phyloP scores from a whole-genome alignment of 208 protist species.

The Endotrypanum monterogeii region DNA sequence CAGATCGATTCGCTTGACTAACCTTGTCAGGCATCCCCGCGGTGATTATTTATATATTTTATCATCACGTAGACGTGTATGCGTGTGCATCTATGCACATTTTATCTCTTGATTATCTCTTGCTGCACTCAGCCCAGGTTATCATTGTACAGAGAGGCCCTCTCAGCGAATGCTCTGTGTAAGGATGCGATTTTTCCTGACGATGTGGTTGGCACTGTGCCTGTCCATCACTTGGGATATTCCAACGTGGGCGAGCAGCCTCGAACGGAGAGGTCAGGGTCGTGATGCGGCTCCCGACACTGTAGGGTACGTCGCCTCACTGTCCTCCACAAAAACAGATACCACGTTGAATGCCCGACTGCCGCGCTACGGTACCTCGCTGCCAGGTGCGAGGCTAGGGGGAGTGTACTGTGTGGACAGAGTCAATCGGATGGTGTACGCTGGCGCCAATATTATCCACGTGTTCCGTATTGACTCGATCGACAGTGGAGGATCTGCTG shows the following conservation, averaged over 20 bases:
- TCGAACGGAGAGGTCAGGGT: neutral
- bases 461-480: slow-evolving; percentile 1
- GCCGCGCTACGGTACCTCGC: slow-evolving; percentile 6
- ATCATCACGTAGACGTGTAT: no score
- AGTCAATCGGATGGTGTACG: slow-evolving; percentile 19
- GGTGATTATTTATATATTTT: no score
- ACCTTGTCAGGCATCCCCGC: no score
- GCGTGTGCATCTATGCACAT: no score
- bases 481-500: neutral
- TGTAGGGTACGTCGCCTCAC: neutral
- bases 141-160: neutral
- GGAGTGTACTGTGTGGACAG: slow-evolving; percentile 29
- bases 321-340: neutral
- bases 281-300: neutral
- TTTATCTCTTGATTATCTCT: no score
- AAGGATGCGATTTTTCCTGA: neutral
- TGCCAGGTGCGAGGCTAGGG: neutral
- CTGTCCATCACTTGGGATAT: neutral
- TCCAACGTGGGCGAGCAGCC: neutral
- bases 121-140: no score
- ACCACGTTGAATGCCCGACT: neutral
- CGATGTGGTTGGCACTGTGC: neutral
- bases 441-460: slow-evolving; percentile 19
- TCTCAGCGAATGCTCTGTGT: neutral
- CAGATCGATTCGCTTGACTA: no score